phyloP scores from a whole-genome alignment of 345 rosid genomes.

The Populus ilicifolia region DNA sequence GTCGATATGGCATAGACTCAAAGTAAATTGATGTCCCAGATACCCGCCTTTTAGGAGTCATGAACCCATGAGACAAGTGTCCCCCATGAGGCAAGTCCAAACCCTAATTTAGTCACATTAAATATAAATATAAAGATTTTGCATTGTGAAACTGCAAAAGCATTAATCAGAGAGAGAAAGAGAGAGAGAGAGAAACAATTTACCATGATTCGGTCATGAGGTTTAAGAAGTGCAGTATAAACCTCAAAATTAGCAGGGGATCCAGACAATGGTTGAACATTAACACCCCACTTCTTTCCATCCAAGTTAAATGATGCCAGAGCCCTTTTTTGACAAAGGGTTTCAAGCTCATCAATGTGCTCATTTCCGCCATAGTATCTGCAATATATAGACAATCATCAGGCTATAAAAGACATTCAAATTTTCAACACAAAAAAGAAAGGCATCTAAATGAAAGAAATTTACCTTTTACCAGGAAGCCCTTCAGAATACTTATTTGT shows the following conservation, averaged over 20 bases:
- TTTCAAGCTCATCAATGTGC: conserved; percentile 84
- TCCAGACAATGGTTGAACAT: conserved; percentile 93
- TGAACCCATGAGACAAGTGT: conserved; percentile 91
- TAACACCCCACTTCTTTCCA: conserved; percentile 79
- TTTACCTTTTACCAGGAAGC: conserved; percentile 87
- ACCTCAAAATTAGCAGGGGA: conserved; percentile 97
- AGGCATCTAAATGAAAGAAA: neutral
- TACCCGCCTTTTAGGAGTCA: conserved; percentile 89
- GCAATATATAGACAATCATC: neutral
- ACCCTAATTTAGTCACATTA: conserved; percentile 41
- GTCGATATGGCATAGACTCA: conserved; percentile 93
- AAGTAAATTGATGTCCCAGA: conserved; percentile 93
- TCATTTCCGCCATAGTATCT: conserved; percentile 97
- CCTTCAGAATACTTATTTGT: conserved; percentile 96
- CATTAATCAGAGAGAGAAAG: neutral
- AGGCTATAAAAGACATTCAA: neutral
- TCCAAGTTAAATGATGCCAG: conserved; percentile 74
- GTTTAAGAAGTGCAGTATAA: conserved; percentile 80
- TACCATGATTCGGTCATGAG: conserved; percentile 94
- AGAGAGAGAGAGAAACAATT: neutral
- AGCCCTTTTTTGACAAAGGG: conserved; percentile 80
- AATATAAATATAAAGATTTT: neutral
- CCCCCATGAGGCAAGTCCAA: conserved; percentile 94
- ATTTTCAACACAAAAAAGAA: conserved; percentile 1
- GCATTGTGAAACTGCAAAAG: conserved; percentile 3